phyloP scores from a whole-genome alignment of 495 filamentous ascomycete genomes.

The Trypethelium eluteriae region DNA sequence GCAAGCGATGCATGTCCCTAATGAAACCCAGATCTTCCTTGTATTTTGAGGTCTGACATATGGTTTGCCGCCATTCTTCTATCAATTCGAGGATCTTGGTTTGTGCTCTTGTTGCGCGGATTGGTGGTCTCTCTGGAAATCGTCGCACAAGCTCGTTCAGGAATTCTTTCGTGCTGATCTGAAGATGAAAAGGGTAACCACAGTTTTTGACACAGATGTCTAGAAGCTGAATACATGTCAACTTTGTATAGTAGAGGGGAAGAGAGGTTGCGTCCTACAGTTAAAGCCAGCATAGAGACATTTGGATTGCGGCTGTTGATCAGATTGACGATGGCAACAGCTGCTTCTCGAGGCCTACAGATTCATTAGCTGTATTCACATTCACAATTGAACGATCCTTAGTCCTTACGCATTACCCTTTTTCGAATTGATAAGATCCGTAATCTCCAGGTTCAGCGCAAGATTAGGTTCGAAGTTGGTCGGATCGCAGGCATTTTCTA shows the following conservation, averaged over 20 bases:
- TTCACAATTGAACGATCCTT: not conserved
- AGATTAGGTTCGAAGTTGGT: slow-evolving; percentile 97
- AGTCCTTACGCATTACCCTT: slow-evolving; percentile 77
- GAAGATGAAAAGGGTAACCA: slow-evolving; percentile 96
- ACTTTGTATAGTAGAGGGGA: slow-evolving; percentile 4
- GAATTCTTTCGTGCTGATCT: slow-evolving; percentile 98
- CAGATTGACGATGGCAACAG: slow-evolving; percentile 85
- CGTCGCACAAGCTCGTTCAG: slow-evolving; percentile 95
- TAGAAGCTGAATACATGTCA: slow-evolving; percentile 56
- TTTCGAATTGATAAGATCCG: slow-evolving; percentile 94
- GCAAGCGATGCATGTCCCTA: slow-evolving; percentile 90
- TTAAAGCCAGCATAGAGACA: slow-evolving; percentile 79
- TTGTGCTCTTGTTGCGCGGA: slow-evolving; percentile 80
- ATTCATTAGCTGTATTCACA: not conserved
- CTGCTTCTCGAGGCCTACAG: slow-evolving; percentile 78
- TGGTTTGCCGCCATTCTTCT: slow-evolving; percentile 96
- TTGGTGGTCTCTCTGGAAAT: slow-evolving; percentile 87
- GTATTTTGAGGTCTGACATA: slow-evolving; percentile 94
- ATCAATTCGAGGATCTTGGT: slow-evolving; percentile 89
- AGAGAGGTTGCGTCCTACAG: slow-evolving; percentile 21
- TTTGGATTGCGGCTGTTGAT: slow-evolving; percentile 96
- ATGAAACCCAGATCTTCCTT: slow-evolving; percentile 96
- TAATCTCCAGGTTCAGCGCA: slow-evolving; percentile 90
- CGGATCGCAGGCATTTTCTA: slow-evolving; percentile 86
- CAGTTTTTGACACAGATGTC: slow-evolving; percentile 99